A percentile compares a stretch with the other conserved stretches of the same genome.
phyloP scores from a whole-genome alignment of 768 basidiomycete genomes.

The Phanerochaete sordida region DNA sequence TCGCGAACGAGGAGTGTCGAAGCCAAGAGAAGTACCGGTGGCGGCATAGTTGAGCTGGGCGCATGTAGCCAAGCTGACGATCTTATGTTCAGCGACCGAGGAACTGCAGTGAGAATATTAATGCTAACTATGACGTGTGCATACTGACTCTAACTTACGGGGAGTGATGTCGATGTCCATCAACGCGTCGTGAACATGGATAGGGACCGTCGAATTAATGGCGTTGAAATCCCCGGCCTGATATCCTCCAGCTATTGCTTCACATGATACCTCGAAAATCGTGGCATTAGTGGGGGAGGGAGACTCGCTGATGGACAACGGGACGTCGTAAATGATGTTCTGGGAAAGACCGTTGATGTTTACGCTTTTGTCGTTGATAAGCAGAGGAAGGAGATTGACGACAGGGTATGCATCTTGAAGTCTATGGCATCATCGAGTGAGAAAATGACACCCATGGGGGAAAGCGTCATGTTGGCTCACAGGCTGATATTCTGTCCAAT shows the following conservation, averaged over 20 bases:
- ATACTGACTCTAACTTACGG: neutral
- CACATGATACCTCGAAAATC: neutral
- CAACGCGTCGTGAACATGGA: neutral
- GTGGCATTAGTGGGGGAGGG: neutral
- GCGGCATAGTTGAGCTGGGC: neutral
- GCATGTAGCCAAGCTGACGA: neutral
- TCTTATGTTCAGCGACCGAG: neutral
- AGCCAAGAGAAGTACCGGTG: neutral
- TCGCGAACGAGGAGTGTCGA: neutral
- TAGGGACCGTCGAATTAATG: neutral
- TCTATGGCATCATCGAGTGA: neutral
- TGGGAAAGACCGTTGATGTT: neutral
- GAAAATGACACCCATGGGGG: neutral
- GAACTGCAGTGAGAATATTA: neutral
- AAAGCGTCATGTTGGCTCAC: neutral
- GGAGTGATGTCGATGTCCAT: neutral
- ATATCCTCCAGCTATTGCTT: neutral
- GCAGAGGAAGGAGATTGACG: neutral
- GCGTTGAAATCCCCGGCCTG: neutral
- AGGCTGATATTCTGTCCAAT: neutral
- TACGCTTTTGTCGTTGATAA: neutral
- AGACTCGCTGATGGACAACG: neutral
- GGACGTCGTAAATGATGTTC: constrained; percentile 4
- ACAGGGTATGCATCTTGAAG: neutral
- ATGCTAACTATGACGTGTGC: neutral